These are phyloP conservation scores for Gypsophila paniculata DNA, from an alignment of 179 eudicot genomes.

Conservation along the genomic window DNA sequence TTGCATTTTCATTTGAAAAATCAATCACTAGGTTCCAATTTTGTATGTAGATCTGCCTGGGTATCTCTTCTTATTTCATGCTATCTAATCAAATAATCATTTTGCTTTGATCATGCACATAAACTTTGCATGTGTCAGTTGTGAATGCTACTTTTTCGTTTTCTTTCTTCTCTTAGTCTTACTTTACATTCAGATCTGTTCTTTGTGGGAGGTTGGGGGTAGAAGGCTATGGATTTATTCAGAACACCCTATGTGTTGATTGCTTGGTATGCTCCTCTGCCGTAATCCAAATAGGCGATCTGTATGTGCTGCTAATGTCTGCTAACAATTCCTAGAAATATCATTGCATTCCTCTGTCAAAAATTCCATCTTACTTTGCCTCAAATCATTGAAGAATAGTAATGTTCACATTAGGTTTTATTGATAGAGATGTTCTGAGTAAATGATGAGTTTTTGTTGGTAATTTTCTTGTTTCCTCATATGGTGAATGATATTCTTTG, in stretches of 20 bases:
- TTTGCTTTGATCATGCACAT: background rate
- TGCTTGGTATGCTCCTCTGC: background rate
- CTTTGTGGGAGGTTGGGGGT: background rate
- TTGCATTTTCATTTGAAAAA: background rate
- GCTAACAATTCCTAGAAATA: background rate
- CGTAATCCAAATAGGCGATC: background rate
- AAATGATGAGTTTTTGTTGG: background rate
- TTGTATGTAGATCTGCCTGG: background rate
- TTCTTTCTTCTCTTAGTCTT: background rate
- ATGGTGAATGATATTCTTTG: slow-evolving; percentile 15
- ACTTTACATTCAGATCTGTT: background rate
- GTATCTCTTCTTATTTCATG: background rate
- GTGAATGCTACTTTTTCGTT: background rate
- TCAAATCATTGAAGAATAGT: background rate
- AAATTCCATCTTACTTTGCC: background rate
- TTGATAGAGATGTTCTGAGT: background rate
- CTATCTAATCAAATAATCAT: too few species aligned
- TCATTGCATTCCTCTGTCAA: background rate
- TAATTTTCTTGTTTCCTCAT: slow-evolving; percentile 7
- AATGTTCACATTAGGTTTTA: background rate
- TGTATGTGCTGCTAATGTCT: background rate
- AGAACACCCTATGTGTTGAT: background rate
- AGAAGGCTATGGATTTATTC: background rate
- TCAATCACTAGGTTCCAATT: background rate
- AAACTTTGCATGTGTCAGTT: background rate